Base-by-base conservation (phyloP, 495 filamentous ascomycete genomes). In the Talaromyces wortmannii region DNA sequence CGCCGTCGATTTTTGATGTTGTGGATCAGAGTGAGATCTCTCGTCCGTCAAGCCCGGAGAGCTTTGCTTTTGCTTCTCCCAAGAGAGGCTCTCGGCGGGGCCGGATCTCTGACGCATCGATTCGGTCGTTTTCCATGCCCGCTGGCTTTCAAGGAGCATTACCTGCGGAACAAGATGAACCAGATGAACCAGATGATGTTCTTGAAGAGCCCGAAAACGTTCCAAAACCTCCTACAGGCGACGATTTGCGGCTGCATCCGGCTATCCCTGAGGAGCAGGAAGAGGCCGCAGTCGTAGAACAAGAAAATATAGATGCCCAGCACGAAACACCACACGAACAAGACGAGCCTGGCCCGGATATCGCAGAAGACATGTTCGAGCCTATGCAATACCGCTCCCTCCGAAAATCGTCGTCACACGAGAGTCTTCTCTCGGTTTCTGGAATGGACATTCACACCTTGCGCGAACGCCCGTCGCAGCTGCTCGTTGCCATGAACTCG, bases 1-100 rank as follows among this genome's bases (percentile, higher is more conserved):
- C 83, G 17, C 87, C 89, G 7, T 86, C 83, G 0, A 72, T 96
- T 45, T 96, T 95, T 61, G 92, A 97, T 61, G 76, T 82, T 6
- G 66, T 75, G 17, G 78, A 84, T 53, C 72, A 79, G 46, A 68
- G 67, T 7, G 80, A 83, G 48, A 82, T 75, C 59, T 91, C 80
- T 15, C 80, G 79, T 50, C 87, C 91, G 2, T 87, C 82, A 0
- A 95, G 89, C 29, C 90, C 91, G 0, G 87, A 86, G 0, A 84
- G 86, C 45, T 70, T 81, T 2, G 79, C 82, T 31, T 79, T 86
- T n/a, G 73, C 75, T 2, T 76, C 72, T 5, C 73, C 75, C 3
- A 63, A 68, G 36, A 70, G 60, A 12, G 65, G 71, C 1, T 65
- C 69, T n/a, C 78, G 81, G 52, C 63, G 70, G 45, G 84, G 83